phyloP scores from a whole-genome alignment of 192 early-diverging fungal species.

The Linnemannia elongata region DNA sequence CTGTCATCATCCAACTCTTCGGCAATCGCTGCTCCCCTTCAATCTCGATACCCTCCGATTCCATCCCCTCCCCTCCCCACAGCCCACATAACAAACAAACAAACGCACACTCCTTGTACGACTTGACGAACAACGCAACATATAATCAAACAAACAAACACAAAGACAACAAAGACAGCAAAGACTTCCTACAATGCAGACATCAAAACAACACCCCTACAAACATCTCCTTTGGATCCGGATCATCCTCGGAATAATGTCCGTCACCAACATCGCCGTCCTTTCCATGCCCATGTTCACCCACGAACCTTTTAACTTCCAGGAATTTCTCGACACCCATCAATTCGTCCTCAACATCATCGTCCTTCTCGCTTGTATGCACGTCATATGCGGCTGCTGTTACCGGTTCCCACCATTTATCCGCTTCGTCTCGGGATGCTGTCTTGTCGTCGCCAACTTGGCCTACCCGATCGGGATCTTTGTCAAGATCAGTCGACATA shows the following conservation, averaged over 20 bases:
- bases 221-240: background rate
- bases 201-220: background rate
- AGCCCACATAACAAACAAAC: background rate
- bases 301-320: background rate
- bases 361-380: background rate
- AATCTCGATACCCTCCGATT: no score
- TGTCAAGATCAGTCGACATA: slow-evolving; percentile 3
- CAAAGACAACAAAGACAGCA: background rate
- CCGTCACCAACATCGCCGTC: background rate
- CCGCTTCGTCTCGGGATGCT: background rate
- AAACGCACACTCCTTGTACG: background rate
- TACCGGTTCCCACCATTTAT: background rate
- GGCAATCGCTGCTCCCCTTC: no score
- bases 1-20: no score
- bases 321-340: background rate
- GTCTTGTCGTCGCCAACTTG: background rate
- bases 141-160: background rate
- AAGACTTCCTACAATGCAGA: background rate
- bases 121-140: background rate
- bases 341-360: background rate
- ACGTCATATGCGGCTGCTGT: background rate
- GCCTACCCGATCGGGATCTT: background rate
- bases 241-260: background rate
- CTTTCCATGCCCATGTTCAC: slow-evolving; percentile 5
- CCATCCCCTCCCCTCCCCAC: background rate